Conservation (phyloP, 1,284 basidiomycete species). For the Cutaneotrichosporon sp. region DNA sequence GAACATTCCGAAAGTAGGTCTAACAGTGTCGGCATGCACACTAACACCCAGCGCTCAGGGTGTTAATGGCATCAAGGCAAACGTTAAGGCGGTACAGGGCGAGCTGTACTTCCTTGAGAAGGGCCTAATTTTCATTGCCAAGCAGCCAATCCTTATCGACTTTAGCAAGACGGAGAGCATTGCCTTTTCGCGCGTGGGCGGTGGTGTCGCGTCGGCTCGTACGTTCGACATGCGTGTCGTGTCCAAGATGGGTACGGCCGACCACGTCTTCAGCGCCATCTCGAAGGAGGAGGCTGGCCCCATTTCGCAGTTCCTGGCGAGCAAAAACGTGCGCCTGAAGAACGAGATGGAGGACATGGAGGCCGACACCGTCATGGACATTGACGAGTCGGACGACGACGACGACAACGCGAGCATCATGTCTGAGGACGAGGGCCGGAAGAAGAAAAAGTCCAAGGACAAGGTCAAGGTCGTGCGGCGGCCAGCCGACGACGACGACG, state of each 20-base stretch:
- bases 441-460: conserved; percentile 24
- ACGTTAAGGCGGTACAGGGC: conserved; percentile 94
- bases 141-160: conserved; percentile 87
- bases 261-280: conserved; percentile 86
- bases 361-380: conserved; percentile 67
- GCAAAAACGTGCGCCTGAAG: conserved; percentile 90
- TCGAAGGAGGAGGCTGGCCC: conserved; percentile 92
- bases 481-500: conserved; percentile 58
- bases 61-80: conserved; percentile 72
- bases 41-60: conserved; percentile 48
- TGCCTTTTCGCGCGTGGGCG: conserved; percentile 89
- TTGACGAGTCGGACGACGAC: conserved; percentile 62
- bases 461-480: conserved; percentile 51
- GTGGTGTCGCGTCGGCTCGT: conserved; percentile 76
- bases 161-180: conserved; percentile 87
- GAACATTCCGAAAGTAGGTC: conserved; percentile 72
- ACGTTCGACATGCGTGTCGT: conserved; percentile 94
- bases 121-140: conserved; percentile 96
- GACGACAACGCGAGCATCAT: conserved; percentile 36
- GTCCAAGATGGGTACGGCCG: conserved; percentile 66
- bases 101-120: conserved; percentile 98
- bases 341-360: conserved; percentile 89
- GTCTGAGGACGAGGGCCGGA: conserved; percentile 37
- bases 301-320: conserved; percentile 76
- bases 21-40: neutral